Evolutionary conservation across 805 yeast species (phyloP).

Genomic region (Blastobotrys robertii): DNA sequence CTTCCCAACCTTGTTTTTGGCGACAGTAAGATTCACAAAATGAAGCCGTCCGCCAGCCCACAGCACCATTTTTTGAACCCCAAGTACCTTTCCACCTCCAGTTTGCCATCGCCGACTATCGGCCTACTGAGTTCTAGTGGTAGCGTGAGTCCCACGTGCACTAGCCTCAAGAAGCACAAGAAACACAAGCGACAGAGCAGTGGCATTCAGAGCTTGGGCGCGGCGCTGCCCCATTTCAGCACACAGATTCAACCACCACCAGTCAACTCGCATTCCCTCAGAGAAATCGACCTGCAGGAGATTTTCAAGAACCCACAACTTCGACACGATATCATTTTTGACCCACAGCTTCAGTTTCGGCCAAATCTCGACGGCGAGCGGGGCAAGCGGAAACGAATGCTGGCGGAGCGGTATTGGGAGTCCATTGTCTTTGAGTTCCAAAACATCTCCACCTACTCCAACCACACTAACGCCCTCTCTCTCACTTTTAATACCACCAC

Average conservation of each 20-base stretch:
- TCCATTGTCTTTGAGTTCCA: slow-evolving; percentile 62
- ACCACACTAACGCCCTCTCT: slow-evolving; percentile 6
- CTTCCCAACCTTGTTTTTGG: slow-evolving; percentile 13
- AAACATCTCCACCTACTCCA: slow-evolving; percentile 17
- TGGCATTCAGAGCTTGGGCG: too few species aligned
- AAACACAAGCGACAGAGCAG: neutral
- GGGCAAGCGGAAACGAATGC: slow-evolving; percentile 63
- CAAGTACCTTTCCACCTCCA: neutral
- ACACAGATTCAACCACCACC: slow-evolving; percentile 51
- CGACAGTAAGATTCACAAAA: slow-evolving; percentile 5
- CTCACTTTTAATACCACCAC: slow-evolving; percentile 10
- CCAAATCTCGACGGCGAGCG: slow-evolving; percentile 89
- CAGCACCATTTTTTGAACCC: slow-evolving; percentile 3
- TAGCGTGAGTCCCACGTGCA: neutral
- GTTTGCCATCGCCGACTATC: neutral
- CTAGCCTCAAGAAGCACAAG: neutral
- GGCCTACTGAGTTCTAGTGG: neutral
- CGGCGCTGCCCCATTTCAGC: neutral
- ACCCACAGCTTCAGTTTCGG: slow-evolving; percentile 84
- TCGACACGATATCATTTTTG: slow-evolving; percentile 87
- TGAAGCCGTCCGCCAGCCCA: slow-evolving; percentile 1
- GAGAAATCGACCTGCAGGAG: slow-evolving; percentile 80
- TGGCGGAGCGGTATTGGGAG: slow-evolving; percentile 77
- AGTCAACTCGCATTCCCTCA: slow-evolving; percentile 66
- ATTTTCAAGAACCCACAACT: slow-evolving; percentile 85